These are phyloP conservation scores for Diaporthe aspalathi DNA, from an alignment of 2,329 filamentous ascomycete species.

Conservation along the genomic window DNA sequence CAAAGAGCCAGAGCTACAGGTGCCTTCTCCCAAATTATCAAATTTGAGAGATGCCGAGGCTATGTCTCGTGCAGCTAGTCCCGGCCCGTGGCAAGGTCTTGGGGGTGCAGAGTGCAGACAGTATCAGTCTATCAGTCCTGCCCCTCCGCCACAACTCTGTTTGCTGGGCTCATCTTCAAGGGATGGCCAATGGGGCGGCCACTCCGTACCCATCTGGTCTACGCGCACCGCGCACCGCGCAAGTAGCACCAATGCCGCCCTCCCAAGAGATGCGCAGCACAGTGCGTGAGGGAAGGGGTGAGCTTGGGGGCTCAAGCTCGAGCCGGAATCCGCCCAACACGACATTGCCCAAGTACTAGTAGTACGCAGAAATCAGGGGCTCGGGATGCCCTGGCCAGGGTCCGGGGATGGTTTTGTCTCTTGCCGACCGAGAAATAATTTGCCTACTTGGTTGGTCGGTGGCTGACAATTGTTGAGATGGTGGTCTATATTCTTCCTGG, in stretches of 20 bases:
- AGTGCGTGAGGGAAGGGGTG: constrained; percentile 15
- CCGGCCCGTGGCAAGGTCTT: neutral
- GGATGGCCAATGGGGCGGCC: constrained; percentile 15
- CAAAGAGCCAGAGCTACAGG: neutral
- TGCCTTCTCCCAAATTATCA: neutral
- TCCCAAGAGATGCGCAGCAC: neutral
- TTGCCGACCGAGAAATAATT: constrained; percentile 24
- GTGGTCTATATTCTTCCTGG: neutral
- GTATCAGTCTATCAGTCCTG: constrained; percentile 16
- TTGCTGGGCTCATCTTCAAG: constrained; percentile 1
- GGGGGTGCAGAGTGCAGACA: neutral
- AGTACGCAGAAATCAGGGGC: constrained; percentile 30
- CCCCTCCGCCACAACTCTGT: constrained; percentile 25
- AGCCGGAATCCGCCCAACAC: constrained; percentile 24
- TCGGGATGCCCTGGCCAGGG: constrained; percentile 25
- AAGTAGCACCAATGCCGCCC: neutral
- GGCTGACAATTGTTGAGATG: constrained; percentile 15
- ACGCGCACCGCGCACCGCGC: neutral
- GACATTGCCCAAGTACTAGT: constrained; percentile 26
- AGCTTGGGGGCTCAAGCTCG: constrained; percentile 21
- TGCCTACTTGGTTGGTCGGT: constrained; percentile 14
- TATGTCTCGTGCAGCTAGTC: constrained; percentile 14
- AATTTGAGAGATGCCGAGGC: constrained; percentile 16
- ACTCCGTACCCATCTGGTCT: constrained; percentile 3
- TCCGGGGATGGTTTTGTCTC: neutral